Conservation (phyloP, 208 protist species). For the Trypanosoma boissoni region DNA sequence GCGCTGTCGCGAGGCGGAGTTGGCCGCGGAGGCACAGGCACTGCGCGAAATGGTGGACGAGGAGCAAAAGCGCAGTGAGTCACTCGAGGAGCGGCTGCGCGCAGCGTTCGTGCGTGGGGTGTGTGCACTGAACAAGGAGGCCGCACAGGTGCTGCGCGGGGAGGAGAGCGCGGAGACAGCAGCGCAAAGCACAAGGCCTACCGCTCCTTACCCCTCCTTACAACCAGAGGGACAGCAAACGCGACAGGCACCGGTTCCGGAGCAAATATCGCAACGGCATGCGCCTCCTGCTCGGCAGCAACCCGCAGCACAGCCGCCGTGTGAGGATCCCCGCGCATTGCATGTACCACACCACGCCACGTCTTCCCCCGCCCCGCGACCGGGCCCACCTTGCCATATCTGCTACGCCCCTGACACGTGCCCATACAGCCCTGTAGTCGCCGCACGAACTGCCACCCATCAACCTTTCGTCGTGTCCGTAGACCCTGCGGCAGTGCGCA, state of each 20-base stretch:
- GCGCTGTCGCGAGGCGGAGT: constrained; percentile 38
- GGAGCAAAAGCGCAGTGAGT: constrained; percentile 31
- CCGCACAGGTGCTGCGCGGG: constrained; percentile 77
- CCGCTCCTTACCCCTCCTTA: background rate
- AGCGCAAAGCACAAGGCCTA: constrained; percentile 2
- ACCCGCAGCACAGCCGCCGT: background rate
- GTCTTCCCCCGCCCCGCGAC: background rate
- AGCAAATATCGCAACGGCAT: background rate
- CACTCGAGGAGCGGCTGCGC: constrained; percentile 64
- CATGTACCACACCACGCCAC: background rate
- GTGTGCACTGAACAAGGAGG: constrained; percentile 88
- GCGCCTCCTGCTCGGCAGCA: background rate
- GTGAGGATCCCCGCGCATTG: background rate
- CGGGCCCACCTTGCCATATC: constrained; percentile 53
- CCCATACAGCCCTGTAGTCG: constrained; percentile 15
- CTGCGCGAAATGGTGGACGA: constrained; percentile 31
- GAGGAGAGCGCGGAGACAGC: constrained; percentile 26
- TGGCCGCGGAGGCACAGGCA: constrained; percentile 37
- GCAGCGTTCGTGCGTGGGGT: constrained; percentile 84
- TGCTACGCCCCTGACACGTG: constrained; percentile 63
- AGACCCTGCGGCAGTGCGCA: constrained; percentile 28
- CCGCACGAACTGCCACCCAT: constrained; percentile 10
- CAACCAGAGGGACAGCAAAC: constrained; percentile 6
- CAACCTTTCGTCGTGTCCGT: constrained; percentile 71
- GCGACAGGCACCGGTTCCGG: background rate